Conservation (phyloP, 768 basidiomycete species). For the Leccinum disarticulatum region DNA sequence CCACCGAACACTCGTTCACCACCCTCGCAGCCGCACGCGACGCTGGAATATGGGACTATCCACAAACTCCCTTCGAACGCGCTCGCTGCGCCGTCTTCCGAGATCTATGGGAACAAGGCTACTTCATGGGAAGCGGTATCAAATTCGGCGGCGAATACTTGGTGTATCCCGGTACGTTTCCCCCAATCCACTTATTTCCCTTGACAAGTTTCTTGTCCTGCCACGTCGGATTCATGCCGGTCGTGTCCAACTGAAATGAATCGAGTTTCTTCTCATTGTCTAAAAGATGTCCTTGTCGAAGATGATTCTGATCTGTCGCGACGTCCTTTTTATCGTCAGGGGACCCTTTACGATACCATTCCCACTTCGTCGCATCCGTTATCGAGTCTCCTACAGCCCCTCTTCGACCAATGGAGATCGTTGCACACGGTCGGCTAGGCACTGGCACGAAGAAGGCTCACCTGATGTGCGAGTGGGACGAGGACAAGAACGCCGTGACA, state of each 20-base stretch:
- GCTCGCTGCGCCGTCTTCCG: constrained; percentile 81
- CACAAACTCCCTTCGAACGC: constrained; percentile 58
- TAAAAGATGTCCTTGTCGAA: constrained; percentile 1
- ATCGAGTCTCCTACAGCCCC: constrained; percentile 57
- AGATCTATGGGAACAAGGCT: constrained; percentile 78
- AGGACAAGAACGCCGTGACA: constrained; percentile 59
- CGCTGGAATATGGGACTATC: constrained; percentile 79
- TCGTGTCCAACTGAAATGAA: not conserved
- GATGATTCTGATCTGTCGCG: constrained; percentile 5
- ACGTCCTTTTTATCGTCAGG: constrained; percentile 45
- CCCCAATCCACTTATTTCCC: not conserved
- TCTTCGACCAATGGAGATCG: constrained; percentile 88
- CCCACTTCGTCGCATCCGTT: constrained; percentile 90
- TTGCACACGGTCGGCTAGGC: constrained; percentile 92
- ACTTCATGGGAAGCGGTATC: constrained; percentile 86
- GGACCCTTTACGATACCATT: constrained; percentile 94
- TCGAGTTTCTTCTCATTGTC: not conserved
- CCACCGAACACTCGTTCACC: constrained; percentile 42
- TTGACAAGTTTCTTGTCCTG: not conserved
- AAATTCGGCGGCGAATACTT: constrained; percentile 96
- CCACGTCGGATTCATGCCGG: not conserved
- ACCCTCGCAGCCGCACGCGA: constrained; percentile 60
- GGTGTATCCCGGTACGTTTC: constrained; percentile 83
- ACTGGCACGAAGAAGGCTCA: constrained; percentile 98
- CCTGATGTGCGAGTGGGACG: constrained; percentile 86